A percentile compares a stretch with the other conserved stretches of the same genome.
Conservation (phyloP, 176 grass and related monocot species). For the Oryza officinalis region DNA sequence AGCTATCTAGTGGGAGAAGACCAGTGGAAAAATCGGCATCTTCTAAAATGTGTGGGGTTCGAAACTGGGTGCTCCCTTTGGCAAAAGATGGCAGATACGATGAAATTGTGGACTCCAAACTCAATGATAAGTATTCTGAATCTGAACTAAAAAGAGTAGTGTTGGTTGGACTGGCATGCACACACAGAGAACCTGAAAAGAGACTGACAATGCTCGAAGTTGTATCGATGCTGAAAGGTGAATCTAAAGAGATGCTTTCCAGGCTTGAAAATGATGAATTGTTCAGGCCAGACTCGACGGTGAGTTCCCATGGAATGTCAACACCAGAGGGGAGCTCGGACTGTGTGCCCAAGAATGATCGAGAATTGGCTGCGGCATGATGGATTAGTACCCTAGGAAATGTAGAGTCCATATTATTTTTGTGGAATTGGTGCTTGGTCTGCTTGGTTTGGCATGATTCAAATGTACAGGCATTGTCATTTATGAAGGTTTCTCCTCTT, state of each 20-base stretch:
- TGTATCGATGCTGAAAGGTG: constrained; percentile 59
- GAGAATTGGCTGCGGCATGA: constrained; percentile 21
- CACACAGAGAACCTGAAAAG: constrained; percentile 62
- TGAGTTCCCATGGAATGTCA: constrained; percentile 48
- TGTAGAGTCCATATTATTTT: constrained; percentile 22
- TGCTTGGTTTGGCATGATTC: constrained; percentile 39
- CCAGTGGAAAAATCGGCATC: constrained; percentile 50
- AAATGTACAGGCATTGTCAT: constrained; percentile 41
- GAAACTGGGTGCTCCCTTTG: constrained; percentile 70
- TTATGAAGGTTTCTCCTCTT: background rate
- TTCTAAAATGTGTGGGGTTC: constrained; percentile 44
- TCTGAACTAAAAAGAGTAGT: constrained; percentile 75
- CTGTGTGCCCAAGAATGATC: constrained; percentile 22
- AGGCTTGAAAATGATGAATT: constrained; percentile 62
- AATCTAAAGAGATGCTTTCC: constrained; percentile 62
- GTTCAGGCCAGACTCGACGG: constrained; percentile 45
- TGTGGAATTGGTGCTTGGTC: constrained; percentile 30
- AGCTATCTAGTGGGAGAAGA: constrained; percentile 70
- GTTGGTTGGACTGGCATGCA: constrained; percentile 64
- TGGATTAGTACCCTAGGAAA: constrained; percentile 9
- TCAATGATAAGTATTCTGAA: constrained; percentile 64
- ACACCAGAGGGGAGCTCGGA: constrained; percentile 45
- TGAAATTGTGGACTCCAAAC: constrained; percentile 73
- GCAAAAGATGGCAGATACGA: constrained; percentile 62
- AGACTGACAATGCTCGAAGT: constrained; percentile 71